Conservation (phyloP, 164 flowering plant genomes). For the Berberis thunbergii region DNA sequence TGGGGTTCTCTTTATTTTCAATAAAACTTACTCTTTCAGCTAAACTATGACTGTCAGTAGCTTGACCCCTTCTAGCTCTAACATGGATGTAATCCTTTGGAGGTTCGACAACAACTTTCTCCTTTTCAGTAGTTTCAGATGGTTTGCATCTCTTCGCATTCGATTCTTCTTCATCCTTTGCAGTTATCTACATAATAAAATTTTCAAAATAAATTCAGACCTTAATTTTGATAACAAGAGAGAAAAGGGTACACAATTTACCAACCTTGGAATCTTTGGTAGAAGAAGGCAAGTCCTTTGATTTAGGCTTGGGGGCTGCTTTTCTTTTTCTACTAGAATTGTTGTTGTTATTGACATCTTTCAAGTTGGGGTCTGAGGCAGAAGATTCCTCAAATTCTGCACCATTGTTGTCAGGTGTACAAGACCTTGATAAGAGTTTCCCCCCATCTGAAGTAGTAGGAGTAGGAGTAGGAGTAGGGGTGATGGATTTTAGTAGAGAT, state of each 20-base stretch:
- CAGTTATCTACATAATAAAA: conserved; percentile 20
- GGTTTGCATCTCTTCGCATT: conserved; percentile 46
- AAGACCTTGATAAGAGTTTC: conserved; percentile 14
- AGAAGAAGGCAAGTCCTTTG: conserved; percentile 17
- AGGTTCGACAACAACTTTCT: conserved; percentile 37
- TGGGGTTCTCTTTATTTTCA: background rate
- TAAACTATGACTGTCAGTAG: conserved; percentile 94
- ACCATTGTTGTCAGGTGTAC: conserved; percentile 20
- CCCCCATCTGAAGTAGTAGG: background rate
- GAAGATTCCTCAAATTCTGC: conserved; percentile 16
- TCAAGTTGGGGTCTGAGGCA: conserved; percentile 3
- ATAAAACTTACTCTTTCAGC: conserved; percentile 72
- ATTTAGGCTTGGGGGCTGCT: conserved; percentile 18
- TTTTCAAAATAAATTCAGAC: background rate
- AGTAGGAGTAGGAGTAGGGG: too few relatives aligned
- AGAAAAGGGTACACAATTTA: background rate
- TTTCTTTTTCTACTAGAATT: conserved; percentile 18
- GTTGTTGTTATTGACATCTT: conserved; percentile 9
- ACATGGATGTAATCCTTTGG: conserved; percentile 94
- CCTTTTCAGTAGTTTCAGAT: conserved; percentile 23
- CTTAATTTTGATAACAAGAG: background rate
- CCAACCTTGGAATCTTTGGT: conserved; percentile 25
- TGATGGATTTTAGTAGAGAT: conserved; percentile 17
- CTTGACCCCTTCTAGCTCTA: conserved; percentile 96
- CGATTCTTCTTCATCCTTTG: conserved; percentile 29